phyloP scores from a whole-genome alignment of 2,329 filamentous ascomycete species.

The Escovopsis sp. region DNA sequence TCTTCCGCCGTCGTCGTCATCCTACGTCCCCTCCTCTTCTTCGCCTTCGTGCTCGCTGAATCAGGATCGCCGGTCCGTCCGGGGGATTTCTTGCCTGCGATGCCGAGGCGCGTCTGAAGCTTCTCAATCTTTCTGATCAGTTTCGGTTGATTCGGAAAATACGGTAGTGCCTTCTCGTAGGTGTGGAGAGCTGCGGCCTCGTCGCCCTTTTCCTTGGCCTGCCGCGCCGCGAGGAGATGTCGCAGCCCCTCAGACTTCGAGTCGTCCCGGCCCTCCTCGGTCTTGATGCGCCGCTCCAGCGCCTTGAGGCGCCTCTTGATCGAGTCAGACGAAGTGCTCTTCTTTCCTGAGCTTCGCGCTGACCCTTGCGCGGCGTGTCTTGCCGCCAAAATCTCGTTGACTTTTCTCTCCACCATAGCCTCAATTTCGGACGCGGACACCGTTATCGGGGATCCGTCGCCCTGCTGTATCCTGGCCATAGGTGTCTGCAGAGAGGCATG shows the following conservation, averaged over 20 bases:
- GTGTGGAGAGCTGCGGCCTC: slow-evolving; percentile 64
- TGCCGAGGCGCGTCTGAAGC: slow-evolving; percentile 37
- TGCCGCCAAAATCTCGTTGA: slow-evolving; percentile 77
- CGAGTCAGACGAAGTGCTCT: slow-evolving; percentile 52
- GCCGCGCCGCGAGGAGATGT: slow-evolving; percentile 77
- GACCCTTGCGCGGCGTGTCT: slow-evolving; percentile 36
- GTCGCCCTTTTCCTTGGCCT: slow-evolving; percentile 74
- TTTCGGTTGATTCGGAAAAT: slow-evolving; percentile 76
- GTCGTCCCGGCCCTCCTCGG: slow-evolving; percentile 48
- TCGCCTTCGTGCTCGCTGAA: slow-evolving; percentile 6
- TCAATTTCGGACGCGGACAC: slow-evolving; percentile 67
- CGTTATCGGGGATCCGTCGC: slow-evolving; percentile 20
- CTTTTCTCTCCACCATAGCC: slow-evolving; percentile 81
- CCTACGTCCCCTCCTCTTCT: slow-evolving; percentile 7
- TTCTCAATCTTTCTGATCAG: slow-evolving; percentile 54
- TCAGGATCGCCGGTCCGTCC: slow-evolving; percentile 1
- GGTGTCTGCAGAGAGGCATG: slow-evolving; percentile 6
- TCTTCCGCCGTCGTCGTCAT: slow-evolving; percentile 7
- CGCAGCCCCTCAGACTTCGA: slow-evolving; percentile 67
- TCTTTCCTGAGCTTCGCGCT: slow-evolving; percentile 12
- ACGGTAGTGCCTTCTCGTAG: slow-evolving; percentile 73
- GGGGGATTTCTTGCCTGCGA: slow-evolving; percentile 8
- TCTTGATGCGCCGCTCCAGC: slow-evolving; percentile 71
- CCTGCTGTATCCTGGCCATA: slow-evolving; percentile 11
- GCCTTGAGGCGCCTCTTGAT: slow-evolving; percentile 70